These are phyloP conservation scores for Mortierella antarctica DNA, from an alignment of 192 early-diverging fungal species.

Conservation along the genomic window DNA sequence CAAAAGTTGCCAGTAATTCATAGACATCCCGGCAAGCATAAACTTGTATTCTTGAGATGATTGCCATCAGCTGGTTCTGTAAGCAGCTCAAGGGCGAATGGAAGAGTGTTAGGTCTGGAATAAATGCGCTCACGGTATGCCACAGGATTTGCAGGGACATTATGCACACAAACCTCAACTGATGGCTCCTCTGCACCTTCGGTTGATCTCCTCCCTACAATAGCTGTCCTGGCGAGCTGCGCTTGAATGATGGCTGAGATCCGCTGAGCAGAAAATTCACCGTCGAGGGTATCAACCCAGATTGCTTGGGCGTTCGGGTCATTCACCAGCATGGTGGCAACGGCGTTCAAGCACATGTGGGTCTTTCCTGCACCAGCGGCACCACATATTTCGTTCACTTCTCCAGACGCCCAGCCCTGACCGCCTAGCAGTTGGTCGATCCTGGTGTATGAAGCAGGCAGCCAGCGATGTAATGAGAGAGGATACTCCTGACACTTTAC, in stretches of 20 bases:
- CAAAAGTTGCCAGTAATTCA: conserved; percentile 12
- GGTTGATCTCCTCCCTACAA: not conserved
- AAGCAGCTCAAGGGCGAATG: not conserved
- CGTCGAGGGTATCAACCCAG: conserved; percentile 39
- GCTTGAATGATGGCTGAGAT: conserved; percentile 5
- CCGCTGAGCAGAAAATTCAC: conserved; percentile 31
- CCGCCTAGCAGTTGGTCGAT: conserved; percentile 29
- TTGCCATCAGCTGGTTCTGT: conserved; percentile 1
- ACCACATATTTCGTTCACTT: conserved; percentile 42
- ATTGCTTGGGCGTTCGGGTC: conserved; percentile 7
- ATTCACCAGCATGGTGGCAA: conserved; percentile 4
- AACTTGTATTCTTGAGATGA: conserved; percentile 28
- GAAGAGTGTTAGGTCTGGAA: too few species aligned
- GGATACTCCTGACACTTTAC: not conserved
- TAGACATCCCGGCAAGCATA: conserved; percentile 32
- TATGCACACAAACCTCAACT: not conserved
- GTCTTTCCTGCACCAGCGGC: conserved; percentile 25
- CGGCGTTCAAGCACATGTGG: conserved; percentile 22
- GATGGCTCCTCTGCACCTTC: not conserved
- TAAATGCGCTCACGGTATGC: not conserved
- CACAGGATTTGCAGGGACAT: not conserved
- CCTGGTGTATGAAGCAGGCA: not conserved
- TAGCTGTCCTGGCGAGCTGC: not conserved
- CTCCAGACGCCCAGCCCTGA: conserved; percentile 21
- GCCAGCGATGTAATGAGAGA: not conserved